phyloP scores from a whole-genome alignment of 2,329 filamentous ascomycete genomes.

The Microdochium trichocladiopsis region DNA sequence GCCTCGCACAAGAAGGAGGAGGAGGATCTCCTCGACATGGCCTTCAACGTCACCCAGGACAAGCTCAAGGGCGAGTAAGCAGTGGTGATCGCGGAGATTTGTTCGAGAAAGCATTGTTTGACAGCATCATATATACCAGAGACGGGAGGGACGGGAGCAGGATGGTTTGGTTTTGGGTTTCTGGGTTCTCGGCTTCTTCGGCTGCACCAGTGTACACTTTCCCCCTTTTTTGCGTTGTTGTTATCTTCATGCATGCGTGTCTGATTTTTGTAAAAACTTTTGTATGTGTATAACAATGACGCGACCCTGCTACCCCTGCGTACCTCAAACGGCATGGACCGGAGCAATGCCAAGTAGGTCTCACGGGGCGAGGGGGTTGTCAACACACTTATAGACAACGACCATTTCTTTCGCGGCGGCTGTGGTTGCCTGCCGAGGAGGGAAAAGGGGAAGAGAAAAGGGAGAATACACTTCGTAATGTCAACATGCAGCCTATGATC shows the following conservation, averaged over 20 bases:
- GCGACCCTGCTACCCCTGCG: background rate
- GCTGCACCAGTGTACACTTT: background rate
- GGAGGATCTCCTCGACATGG: slow-evolving; percentile 66
- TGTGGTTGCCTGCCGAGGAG: no score
- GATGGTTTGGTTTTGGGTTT: background rate
- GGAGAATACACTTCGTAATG: no score
- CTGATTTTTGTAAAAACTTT: background rate
- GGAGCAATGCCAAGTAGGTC: no score
- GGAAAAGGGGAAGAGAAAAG: no score
- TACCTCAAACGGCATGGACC: background rate
- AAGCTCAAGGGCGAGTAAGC: slow-evolving; percentile 61
- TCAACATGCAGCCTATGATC: no score
- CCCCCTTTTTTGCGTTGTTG: background rate
- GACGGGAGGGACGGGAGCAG: background rate
- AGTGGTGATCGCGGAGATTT: background rate
- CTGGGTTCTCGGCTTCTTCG: background rate
- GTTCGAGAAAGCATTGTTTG: background rate
- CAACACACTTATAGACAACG: no score
- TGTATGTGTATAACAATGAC: background rate
- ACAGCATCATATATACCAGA: background rate
- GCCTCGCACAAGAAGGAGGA: slow-evolving; percentile 85
- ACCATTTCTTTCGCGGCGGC: no score
- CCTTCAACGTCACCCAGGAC: slow-evolving; percentile 58
- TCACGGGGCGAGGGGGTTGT: no score
- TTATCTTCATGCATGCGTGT: background rate